Conservation (phyloP, 129 eudicot species). For the Rutidosis leptorrhynchoides region DNA sequence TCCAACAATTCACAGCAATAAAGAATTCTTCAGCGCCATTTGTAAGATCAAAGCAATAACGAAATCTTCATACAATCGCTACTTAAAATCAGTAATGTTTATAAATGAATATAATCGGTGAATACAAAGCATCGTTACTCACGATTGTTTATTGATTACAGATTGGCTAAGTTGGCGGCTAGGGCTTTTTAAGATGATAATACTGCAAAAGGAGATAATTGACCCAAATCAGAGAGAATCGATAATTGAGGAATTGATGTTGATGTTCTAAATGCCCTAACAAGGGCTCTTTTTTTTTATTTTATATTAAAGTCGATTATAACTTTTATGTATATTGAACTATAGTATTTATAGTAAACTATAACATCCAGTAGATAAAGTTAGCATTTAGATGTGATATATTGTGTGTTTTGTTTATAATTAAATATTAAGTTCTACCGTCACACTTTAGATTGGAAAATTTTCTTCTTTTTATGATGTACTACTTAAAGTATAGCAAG, state of each 20-base stretch:
- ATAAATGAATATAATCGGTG: too few relatives aligned
- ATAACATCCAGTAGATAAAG: not conserved
- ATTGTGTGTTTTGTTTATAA: too few relatives aligned
- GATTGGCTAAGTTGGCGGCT: conserved; percentile 89
- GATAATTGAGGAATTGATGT: conserved; percentile 92
- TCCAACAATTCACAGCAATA: too few relatives aligned
- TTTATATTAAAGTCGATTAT: not conserved
- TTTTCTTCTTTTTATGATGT: too few relatives aligned
- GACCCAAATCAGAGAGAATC: conserved; percentile 66
- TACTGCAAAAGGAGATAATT: conserved; percentile 79
- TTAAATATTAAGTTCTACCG: not conserved
- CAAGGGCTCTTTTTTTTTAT: conserved; percentile 72
- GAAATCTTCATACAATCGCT: too few relatives aligned
- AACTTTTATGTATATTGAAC: not conserved
- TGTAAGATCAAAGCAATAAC: too few relatives aligned
- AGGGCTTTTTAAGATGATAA: conserved; percentile 90
- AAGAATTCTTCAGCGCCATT: too few relatives aligned
- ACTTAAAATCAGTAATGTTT: too few relatives aligned
- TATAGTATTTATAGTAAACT: too few relatives aligned
- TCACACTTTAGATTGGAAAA: too few relatives aligned
- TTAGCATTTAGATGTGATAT: not conserved
- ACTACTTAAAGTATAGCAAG: too few relatives aligned
- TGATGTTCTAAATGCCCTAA: conserved; percentile 88
- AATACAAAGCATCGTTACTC: too few relatives aligned
- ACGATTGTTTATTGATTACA: conserved; percentile 20